phyloP scores from a whole-genome alignment of 31 red algal species.

The Odonthalia washingtoniensis region DNA sequence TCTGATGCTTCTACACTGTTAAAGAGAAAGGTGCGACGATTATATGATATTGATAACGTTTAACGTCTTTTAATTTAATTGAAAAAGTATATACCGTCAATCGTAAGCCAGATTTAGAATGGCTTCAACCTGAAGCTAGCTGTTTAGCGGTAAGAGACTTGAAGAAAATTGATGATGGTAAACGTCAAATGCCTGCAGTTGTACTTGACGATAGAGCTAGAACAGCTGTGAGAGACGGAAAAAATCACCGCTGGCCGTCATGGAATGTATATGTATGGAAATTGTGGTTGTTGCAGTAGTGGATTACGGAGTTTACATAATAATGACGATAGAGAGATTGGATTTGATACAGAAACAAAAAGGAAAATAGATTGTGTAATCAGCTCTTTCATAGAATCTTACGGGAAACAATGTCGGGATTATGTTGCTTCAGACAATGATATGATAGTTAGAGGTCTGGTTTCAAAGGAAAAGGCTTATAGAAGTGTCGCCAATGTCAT shows the following conservation, averaged over 20 bases:
- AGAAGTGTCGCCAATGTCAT: constrained; percentile 46
- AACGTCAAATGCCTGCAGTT: constrained; percentile 16
- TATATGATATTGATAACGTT: constrained; percentile 99
- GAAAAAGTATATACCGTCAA: too few relatives aligned
- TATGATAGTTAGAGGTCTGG: constrained; percentile 51
- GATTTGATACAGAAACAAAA: too few relatives aligned
- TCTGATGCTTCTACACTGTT: constrained; percentile 57
- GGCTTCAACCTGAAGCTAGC: constrained; percentile 55
- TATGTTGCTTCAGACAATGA: constrained; percentile 56
- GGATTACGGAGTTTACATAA: constrained; percentile 1
- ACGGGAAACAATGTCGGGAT: constrained; percentile 53
- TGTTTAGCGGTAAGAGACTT: constrained; percentile 20
- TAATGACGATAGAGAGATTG: constrained; percentile 20
- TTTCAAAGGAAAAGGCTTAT: constrained; percentile 51
- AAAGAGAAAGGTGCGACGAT: constrained; percentile 94
- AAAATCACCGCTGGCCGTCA: constrained; percentile 15
- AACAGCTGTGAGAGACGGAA: constrained; percentile 23
- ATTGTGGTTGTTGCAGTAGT: neutral
- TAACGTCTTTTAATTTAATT: constrained; percentile 72
- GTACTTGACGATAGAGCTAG: constrained; percentile 12
- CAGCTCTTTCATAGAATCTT: constrained; percentile 46
- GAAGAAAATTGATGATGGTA: neutral
- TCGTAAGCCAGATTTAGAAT: constrained; percentile 65
- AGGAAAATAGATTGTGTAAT: constrained; percentile 42
- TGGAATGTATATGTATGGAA: neutral